These are phyloP conservation scores for Fomitopsis pinicola DNA, from an alignment of 1,284 basidiomycete genomes.

Conservation along the genomic window DNA sequence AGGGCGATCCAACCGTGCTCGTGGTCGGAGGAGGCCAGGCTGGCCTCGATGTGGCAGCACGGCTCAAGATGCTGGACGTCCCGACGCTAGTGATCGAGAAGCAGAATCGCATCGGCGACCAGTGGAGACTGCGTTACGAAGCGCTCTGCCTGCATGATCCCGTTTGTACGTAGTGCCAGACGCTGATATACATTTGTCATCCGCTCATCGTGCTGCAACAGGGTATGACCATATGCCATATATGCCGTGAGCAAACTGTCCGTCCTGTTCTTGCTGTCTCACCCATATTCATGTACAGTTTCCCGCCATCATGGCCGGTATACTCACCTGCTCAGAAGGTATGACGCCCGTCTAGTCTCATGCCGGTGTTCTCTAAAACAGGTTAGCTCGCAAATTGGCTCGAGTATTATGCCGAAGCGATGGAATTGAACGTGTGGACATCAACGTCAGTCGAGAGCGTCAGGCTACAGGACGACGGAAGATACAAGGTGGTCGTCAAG, in stretches of 20 bases:
- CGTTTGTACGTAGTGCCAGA: constrained; percentile 38
- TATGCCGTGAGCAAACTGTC: background rate
- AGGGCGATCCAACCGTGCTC: constrained; percentile 36
- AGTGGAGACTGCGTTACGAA: constrained; percentile 50
- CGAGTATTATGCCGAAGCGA: background rate
- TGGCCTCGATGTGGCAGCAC: constrained; percentile 50
- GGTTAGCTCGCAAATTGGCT: constrained; percentile 6
- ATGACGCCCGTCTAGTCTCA: background rate
- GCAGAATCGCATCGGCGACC: constrained; percentile 46
- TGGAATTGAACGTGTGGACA: constrained; percentile 1
- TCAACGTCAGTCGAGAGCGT: constrained; percentile 44
- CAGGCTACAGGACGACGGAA: constrained; percentile 40
- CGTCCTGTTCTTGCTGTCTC: background rate
- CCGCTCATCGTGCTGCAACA: background rate
- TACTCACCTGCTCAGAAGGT: constrained; percentile 9
- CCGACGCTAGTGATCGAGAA: constrained; percentile 46
- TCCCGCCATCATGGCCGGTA: constrained; percentile 8
- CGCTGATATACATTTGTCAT: background rate
- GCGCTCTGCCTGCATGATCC: constrained; percentile 55
- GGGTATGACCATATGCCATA: constrained; percentile 8
- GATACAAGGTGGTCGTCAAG: constrained; percentile 52
- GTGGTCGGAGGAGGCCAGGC: constrained; percentile 61
- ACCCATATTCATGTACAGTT: background rate
- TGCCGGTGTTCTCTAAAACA: constrained; percentile 11
- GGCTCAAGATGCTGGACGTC: constrained; percentile 47